phyloP scores from a whole-genome alignment of 2,329 filamentous ascomycete species.

The Botrytis sinoallii region DNA sequence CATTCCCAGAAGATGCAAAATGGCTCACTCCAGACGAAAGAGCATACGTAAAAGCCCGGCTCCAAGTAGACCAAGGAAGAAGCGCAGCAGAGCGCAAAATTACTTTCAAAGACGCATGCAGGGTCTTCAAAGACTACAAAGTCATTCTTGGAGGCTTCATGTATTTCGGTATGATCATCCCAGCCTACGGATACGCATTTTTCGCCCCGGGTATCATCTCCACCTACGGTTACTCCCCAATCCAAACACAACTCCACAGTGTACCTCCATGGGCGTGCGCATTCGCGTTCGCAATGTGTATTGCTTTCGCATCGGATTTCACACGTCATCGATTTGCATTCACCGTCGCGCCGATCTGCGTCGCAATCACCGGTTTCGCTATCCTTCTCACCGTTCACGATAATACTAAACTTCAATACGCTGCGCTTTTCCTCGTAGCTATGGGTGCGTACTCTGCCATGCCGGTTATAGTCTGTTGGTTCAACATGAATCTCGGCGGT shows the following conservation, averaged over 20 bases:
- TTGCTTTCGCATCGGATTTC: constrained; percentile 71
- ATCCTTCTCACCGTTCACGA: constrained; percentile 72
- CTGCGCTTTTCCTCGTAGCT: constrained; percentile 76
- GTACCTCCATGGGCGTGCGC: constrained; percentile 65
- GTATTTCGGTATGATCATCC: constrained; percentile 78
- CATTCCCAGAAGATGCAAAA: constrained; percentile 70
- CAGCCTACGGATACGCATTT: constrained; percentile 75
- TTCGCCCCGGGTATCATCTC: constrained; percentile 71
- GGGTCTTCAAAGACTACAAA: constrained; percentile 70
- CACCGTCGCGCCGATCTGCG: constrained; percentile 61
- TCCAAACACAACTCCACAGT: constrained; percentile 49
- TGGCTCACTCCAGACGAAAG: constrained; percentile 72
- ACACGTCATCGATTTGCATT: constrained; percentile 72
- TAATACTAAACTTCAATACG: constrained; percentile 67
- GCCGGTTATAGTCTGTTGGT: constrained; percentile 83
- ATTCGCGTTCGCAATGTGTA: constrained; percentile 73
- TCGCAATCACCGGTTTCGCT: constrained; percentile 71
- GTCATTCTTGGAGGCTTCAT: constrained; percentile 72
- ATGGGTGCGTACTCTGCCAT: constrained; percentile 82
- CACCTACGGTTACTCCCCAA: constrained; percentile 60
- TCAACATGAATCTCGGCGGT: constrained; percentile 74
- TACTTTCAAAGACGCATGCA: constrained; percentile 55
- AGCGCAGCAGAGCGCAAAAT: constrained; percentile 62
- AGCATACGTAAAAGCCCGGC: constrained; percentile 60
- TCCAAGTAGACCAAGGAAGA: constrained; percentile 66